Evolutionary conservation across 2,329 filamentous ascomycete species (phyloP), one percentile per base, ranked within the genome.

Genomic region (Cladophialophora bantiana): DNA sequence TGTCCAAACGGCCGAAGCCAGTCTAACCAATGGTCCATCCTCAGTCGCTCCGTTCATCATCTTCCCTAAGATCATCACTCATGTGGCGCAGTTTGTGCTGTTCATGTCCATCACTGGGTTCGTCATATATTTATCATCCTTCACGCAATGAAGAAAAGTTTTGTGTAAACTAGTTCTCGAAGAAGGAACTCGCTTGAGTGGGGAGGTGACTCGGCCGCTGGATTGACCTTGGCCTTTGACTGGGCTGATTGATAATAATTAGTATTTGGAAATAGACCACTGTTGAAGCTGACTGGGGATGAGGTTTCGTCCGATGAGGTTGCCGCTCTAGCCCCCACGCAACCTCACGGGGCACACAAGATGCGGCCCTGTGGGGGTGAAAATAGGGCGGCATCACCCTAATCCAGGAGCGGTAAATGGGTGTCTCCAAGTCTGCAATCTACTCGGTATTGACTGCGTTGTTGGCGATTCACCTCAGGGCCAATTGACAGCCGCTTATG

Each of bases 51-150:
- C 58, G 2, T n/a, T 48, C 42, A 20, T 48, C 38, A 40, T 66
- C 1, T 50, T 70, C 10, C 67, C 70, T 38, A 59, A 45, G 34
- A 54, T 58, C 1, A 32, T 74, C 3, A 69, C 69, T 3, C 53
- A 35, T 26, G 18, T 48, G 18, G 48, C 61, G 12, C 69, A 71
- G 50, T 67, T 60, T 13, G 31, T 65, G 9, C 57, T 72, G n/a
- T 71, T 74, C 62, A 65, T 60, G 15, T 54, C 63, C 48, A 67
- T 68, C 26, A 15, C 67, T 7, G 72, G 68, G 4, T 74, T 74
- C 34, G 34, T 75, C 3, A 72, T 75, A 7, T 67, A 71, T n/a
- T 45, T 76, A 71, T 77, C 54, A 70, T 74, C 1, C 52, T 78
- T 36, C 69, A 78, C n/a, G 72, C 66, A 3, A 48, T 48, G 42